Base-by-base conservation (phyloP, 2,329 filamentous ascomycete genomes). In the Lanzia echinophila region DNA sequence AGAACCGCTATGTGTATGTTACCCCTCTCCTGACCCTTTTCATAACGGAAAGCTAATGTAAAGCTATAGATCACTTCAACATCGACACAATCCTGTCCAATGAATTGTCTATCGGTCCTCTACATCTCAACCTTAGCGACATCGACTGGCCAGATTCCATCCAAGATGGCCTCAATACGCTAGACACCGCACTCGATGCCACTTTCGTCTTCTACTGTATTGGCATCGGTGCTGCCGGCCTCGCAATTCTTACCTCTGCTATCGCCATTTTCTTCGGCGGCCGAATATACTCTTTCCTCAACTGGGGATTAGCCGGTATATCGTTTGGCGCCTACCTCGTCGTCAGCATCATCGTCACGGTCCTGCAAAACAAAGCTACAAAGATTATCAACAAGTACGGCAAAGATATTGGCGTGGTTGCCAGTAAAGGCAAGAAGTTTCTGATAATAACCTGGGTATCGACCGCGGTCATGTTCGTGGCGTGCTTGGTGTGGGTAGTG, bases 281-380 rank as follows among this genome's bases (percentile, higher is more conserved):
- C 1, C 65, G 73, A 1, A 60, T 78, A 19, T 69, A 73, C n/a
- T 73, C 76, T 2, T 68, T 75, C 19, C 60, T 76, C 44, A 81
- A 82, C 61, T 69, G 78, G 46, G 60, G 74, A 6, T 61, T 82
- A 8, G 68, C 76, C 17, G 63, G 72, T 41, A 53, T 68, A 46
- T 53, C 76, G 0, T 79, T 82, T 57, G 39, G 81, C 6, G 70
- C 82, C 12, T 77, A 86, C 62, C 86, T 86, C 3, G 83, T 84
- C 50, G 83, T 86, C 46, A 91, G 87, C 19, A 89, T 89, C 61
- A 85, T 91, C 22, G 80, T 83, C 24, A 87, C 80, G 0, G 84
- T 86, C 17, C 68, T 83, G 4, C 74, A 76, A 11, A 72, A 76
- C 52, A 79, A 82, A 66, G 79, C 75, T 3, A 68, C 73, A 2